These are phyloP conservation scores for Septoria petroselini DNA, from an alignment of 2,329 filamentous ascomycete species.

Conservation along the genomic window DNA sequence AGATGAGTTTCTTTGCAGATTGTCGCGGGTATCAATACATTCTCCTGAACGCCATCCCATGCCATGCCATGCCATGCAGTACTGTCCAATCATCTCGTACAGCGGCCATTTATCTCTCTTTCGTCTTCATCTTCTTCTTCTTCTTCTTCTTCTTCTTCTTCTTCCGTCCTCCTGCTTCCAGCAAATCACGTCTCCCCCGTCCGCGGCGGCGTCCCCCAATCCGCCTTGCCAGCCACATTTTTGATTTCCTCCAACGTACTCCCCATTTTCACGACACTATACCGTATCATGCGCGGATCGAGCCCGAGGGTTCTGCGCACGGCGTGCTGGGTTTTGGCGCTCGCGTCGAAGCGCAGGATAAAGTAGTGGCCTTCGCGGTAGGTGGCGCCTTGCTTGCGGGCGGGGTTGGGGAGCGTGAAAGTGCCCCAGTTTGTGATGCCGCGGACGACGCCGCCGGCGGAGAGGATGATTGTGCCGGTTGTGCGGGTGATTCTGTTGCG, in stretches of 20 bases:
- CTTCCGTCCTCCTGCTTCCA: not conserved
- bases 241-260: conserved; percentile 61
- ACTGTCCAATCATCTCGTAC: conserved; percentile 11
- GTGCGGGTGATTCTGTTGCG: conserved; percentile 77
- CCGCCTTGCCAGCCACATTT: conserved; percentile 54
- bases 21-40: not conserved
- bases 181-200: not conserved
- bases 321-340: conserved; percentile 66
- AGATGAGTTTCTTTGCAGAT: too few species aligned
- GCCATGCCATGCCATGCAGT: conserved; percentile 4
- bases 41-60: conserved; percentile 3
- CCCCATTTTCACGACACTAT: conserved; percentile 83
- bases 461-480: conserved; percentile 77
- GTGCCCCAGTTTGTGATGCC: conserved; percentile 94
- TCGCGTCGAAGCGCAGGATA: conserved; percentile 91
- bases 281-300: conserved; percentile 87
- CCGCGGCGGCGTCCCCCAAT: conserved; percentile 42
- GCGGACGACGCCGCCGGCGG: conserved; percentile 81
- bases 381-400: conserved; percentile 75
- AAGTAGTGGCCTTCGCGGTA: conserved; percentile 93
- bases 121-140: too few species aligned
- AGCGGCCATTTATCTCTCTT: too few species aligned
- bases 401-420: conserved; percentile 77
- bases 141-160: not conserved
- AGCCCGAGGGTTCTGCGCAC: conserved; percentile 73